Conservation (phyloP, 768 basidiomycete genomes). For the Solioccasus polychromus region DNA sequence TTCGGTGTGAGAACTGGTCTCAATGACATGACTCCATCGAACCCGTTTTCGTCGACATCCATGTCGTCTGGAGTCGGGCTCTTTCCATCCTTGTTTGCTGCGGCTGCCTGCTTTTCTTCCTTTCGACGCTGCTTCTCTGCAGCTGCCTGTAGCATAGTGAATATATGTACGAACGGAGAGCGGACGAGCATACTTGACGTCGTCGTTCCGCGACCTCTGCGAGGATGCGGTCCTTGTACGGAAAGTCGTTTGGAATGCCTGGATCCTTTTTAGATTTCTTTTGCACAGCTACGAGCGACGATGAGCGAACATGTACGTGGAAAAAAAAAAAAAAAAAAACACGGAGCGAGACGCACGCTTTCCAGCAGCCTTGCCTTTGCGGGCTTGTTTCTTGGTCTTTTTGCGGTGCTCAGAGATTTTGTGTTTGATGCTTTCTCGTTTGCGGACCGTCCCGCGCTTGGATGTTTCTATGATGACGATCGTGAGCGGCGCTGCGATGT, state of each 20-base stretch:
- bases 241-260: slow-evolving; percentile 90
- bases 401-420: slow-evolving; percentile 75
- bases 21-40: slow-evolving; percentile 39
- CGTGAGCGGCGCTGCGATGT: not conserved
- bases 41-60: slow-evolving; percentile 29
- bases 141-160: slow-evolving; percentile 49
- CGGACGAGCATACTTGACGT: slow-evolving; percentile 46
- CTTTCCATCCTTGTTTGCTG: slow-evolving; percentile 24
- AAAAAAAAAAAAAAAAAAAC: not conserved
- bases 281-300: slow-evolving; percentile 29
- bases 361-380: slow-evolving; percentile 76
- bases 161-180: not conserved
- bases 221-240: slow-evolving; percentile 91
- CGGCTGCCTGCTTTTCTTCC: slow-evolving; percentile 55
- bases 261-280: slow-evolving; percentile 69
- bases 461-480: slow-evolving; percentile 66
- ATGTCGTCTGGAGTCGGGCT: slow-evolving; percentile 27
- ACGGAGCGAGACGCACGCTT: slow-evolving; percentile 56
- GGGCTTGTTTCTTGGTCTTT: slow-evolving; percentile 71
- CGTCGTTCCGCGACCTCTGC: slow-evolving; percentile 87
- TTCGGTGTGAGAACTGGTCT: not conserved
- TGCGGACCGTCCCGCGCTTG: slow-evolving; percentile 70
- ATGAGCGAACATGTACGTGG: not conserved
- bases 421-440: slow-evolving; percentile 68
- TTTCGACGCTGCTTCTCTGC: slow-evolving; percentile 72